Evolutionary conservation across 305 asterid genomes (phyloP).

Genomic region (Fraxinus paxiana): DNA sequence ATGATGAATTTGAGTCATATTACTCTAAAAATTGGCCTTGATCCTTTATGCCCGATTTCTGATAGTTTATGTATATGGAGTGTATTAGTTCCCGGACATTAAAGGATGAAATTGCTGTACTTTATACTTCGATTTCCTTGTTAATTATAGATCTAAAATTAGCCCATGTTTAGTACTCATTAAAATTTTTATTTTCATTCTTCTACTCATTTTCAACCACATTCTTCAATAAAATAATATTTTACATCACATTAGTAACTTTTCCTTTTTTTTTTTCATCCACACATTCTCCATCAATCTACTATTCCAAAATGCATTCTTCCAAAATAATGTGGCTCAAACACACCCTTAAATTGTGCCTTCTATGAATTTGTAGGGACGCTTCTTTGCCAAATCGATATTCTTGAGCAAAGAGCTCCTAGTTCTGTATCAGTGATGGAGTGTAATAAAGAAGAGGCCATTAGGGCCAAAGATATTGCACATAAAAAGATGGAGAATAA

Average conservation of each 20-base stretch:
- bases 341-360: background rate
- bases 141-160: background rate
- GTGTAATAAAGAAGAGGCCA: conserved; percentile 43
- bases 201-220: too few relatives aligned
- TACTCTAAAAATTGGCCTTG: background rate
- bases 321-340: too few relatives aligned
- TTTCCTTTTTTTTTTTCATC: too few relatives aligned
- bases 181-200: too few relatives aligned
- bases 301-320: too few relatives aligned
- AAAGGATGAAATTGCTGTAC: background rate
- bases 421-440: conserved; percentile 32
- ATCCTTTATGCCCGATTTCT: background rate
- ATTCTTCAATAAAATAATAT: too few relatives aligned
- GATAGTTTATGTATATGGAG: background rate
- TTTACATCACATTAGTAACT: too few relatives aligned
- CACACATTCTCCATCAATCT: too few relatives aligned
- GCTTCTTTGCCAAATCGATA: conserved; percentile 10
- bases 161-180: too few relatives aligned
- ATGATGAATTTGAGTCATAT: background rate
- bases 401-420: conserved; percentile 3
- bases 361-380: conserved; percentile 1
- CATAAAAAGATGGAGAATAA: conserved; percentile 42
- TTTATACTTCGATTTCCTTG: background rate
- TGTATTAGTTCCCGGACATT: background rate
- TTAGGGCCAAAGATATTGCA: conserved; percentile 41